phyloP scores from a whole-genome alignment of 148 eudicot genomes.

The Vaccinium corymbosum region DNA sequence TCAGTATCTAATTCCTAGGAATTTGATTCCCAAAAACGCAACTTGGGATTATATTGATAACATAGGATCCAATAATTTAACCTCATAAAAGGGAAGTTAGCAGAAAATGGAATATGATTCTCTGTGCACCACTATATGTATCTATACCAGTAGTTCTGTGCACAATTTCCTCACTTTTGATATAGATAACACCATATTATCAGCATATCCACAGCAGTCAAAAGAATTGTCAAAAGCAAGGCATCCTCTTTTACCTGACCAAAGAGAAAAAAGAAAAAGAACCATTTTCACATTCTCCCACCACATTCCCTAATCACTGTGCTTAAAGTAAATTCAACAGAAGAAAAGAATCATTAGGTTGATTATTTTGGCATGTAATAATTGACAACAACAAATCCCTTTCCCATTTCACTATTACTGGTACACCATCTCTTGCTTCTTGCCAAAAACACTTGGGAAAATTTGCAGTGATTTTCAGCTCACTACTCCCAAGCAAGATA shows the following conservation, averaged over 20 bases:
- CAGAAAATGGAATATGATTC: neutral
- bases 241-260: neutral
- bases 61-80: too few relatives aligned
- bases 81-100: neutral
- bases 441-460: neutral
- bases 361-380: neutral
- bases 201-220: neutral
- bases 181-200: neutral
- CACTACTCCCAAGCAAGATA: neutral
- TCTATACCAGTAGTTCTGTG: neutral
- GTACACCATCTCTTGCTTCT: neutral
- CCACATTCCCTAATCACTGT: conserved; percentile 5
- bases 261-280: neutral
- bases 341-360: neutral
- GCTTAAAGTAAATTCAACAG: conserved; percentile 11
- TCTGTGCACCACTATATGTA: neutral
- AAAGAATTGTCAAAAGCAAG: neutral
- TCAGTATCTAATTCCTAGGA: too few relatives aligned
- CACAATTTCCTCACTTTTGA: neutral
- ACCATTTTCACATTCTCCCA: conserved; percentile 10
- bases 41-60: too few relatives aligned
- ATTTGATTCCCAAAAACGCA: too few relatives aligned
- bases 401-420: neutral
- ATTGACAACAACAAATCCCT: conserved; percentile 11
- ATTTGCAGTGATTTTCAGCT: conserved; percentile 7